phyloP scores from a whole-genome alignment of 805 yeast genomes.

The Zygosaccharomyces kombuchaensis region DNA sequence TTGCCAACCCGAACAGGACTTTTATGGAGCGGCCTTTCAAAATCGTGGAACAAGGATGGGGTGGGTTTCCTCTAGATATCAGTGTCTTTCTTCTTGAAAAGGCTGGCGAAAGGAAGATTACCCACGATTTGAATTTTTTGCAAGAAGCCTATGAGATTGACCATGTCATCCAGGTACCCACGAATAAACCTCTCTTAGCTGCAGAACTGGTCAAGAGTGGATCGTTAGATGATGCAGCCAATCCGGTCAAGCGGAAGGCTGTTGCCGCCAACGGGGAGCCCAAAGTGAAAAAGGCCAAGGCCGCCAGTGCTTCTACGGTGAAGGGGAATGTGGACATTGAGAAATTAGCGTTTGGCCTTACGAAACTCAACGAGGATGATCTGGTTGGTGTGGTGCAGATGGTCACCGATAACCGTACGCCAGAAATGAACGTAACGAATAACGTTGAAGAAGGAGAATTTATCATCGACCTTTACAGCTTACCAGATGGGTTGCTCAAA shows the following conservation, averaged over 20 bases:
- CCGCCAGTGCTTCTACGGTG: constrained; percentile 39
- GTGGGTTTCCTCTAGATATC: constrained; percentile 88
- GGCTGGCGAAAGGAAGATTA: constrained; percentile 80
- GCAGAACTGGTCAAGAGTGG: constrained; percentile 78
- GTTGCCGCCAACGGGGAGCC: constrained; percentile 30
- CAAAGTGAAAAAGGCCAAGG: constrained; percentile 50
- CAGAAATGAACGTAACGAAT: constrained; percentile 92
- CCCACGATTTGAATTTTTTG: constrained; percentile 84
- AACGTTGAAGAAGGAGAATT: constrained; percentile 97
- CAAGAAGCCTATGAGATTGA: constrained; percentile 73
- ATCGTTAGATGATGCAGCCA: constrained; percentile 55
- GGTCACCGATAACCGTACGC: constrained; percentile 93
- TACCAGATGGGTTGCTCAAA: constrained; percentile 86
- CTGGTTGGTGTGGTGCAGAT: constrained; percentile 91
- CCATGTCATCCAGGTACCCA: constrained; percentile 72
- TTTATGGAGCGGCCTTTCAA: constrained; percentile 79
- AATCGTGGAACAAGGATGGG: constrained; percentile 96
- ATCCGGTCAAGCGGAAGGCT: constrained; percentile 28
- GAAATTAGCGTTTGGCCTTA: constrained; percentile 81
- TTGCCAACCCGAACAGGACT: constrained; percentile 79
- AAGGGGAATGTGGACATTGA: constrained; percentile 85
- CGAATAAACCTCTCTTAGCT: constrained; percentile 66
- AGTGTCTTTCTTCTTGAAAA: constrained; percentile 73
- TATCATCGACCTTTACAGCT: constrained; percentile 89
- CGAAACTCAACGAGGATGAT: constrained; percentile 88